phyloP scores from a whole-genome alignment of 495 filamentous ascomycete genomes.

The Penicillium lagena region DNA sequence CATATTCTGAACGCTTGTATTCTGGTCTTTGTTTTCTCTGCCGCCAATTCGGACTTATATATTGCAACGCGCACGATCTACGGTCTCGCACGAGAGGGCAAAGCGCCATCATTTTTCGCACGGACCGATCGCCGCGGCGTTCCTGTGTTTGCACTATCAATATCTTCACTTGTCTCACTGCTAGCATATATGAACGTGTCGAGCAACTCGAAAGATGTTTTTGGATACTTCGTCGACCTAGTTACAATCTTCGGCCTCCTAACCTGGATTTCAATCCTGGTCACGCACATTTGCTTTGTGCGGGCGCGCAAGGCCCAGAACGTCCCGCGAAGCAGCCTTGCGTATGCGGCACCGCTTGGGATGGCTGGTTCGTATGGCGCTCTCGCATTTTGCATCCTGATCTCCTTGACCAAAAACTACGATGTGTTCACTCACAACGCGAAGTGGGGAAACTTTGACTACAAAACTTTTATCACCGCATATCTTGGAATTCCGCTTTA shows the following conservation, averaged over 20 bases:
- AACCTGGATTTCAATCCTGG: constrained; percentile 78
- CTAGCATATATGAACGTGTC: constrained; percentile 77
- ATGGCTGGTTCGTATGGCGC: constrained; percentile 60
- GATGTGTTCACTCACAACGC: constrained; percentile 54
- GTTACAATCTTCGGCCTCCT: constrained; percentile 74
- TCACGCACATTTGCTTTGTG: constrained; percentile 77
- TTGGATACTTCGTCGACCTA: constrained; percentile 81
- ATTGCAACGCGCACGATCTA: constrained; percentile 79
- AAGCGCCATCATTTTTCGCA: constrained; percentile 66
- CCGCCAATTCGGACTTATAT: constrained; percentile 68
- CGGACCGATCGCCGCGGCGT: constrained; percentile 70
- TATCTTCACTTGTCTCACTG: constrained; percentile 55
- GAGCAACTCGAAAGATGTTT: constrained; percentile 60
- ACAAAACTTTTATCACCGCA: constrained; percentile 72
- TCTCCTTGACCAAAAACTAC: constrained; percentile 74
- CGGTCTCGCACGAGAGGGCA: constrained; percentile 67
- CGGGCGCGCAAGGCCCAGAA: constrained; percentile 66
- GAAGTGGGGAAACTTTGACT: constrained; percentile 53
- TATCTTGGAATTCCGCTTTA: constrained; percentile 81
- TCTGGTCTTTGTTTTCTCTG: constrained; percentile 72
- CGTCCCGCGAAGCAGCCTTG: constrained; percentile 56
- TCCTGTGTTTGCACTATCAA: constrained; percentile 59
- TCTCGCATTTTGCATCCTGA: constrained; percentile 60
- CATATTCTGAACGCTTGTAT: constrained; percentile 61
- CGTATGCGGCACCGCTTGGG: constrained; percentile 70